phyloP scores from a whole-genome alignment of 257 asterid genomes.

The Solanum appendiculatum region DNA sequence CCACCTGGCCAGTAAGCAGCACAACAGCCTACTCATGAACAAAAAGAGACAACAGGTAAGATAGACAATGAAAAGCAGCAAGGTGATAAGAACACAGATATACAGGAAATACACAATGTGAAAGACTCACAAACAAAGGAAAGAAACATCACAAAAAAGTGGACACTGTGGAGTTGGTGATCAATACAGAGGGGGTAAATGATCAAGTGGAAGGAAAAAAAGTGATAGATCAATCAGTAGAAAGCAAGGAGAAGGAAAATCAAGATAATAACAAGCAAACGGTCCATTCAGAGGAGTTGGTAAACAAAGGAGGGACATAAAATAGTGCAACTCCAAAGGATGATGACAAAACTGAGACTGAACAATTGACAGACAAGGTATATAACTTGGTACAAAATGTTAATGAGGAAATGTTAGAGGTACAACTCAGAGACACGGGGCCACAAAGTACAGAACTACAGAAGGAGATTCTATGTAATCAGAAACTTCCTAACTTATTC shows the following conservation, averaged over 20 bases:
- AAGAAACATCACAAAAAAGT: not conserved
- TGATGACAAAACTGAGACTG: not conserved
- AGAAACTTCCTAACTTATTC: not conserved
- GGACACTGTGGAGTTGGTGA: not conserved
- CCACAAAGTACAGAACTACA: not conserved
- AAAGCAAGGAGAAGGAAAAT: not conserved
- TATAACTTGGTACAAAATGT: not conserved
- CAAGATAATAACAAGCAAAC: not conserved
- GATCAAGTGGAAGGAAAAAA: not conserved
- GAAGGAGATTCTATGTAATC: not conserved
- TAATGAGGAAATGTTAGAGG: not conserved
- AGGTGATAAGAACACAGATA: not conserved
- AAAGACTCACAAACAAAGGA: not conserved
- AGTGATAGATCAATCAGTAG: not conserved
- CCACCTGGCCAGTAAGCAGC: not conserved
- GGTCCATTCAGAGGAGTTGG: not conserved
- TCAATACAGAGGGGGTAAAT: not conserved
- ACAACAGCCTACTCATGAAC: not conserved
- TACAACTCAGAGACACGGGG: not conserved
- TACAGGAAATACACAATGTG: not conserved
- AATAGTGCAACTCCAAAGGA: not conserved
- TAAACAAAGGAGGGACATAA: not conserved
- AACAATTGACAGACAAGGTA: not conserved
- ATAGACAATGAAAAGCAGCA: not conserved
- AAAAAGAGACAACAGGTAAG: not conserved